Base-by-base conservation (phyloP, 495 filamentous ascomycete genomes). In the Tuber magnatum region DNA sequence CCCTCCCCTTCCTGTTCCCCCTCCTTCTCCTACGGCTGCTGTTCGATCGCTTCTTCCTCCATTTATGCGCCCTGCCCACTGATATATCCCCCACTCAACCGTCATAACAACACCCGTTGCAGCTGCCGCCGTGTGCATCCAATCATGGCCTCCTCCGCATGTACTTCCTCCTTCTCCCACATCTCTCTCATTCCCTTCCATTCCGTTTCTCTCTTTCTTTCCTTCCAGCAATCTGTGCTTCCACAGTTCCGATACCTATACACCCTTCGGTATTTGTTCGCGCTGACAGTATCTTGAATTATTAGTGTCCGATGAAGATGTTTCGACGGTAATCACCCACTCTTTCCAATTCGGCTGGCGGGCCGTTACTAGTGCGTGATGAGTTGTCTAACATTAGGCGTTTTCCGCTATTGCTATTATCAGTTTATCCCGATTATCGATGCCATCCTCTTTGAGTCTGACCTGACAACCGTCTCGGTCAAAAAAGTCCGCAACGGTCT, bases 401-500 rank as follows among this genome's bases (percentile, higher is more conserved):
- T 35, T 35, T 65, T 20, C 16, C 28, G 56, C 28, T 35, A 28
- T 35, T 35, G 1, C 56, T 18, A 28, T 20, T 18, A 65, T 20
- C 85, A 90, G 75, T 98, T 93, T 84, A 90, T 88, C 70, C 88
- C 88, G 78, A 92, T 97, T 85, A 97, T 99, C 83, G 95, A 99
- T 82, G 88, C 85, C n/a, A 97, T 99, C 78, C 87, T 99, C 38
- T 88, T 87, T 22, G 87, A 87, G 41, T 92, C 92, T 77, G 93
- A 99, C 80, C 88, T 99, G 68, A 88, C 91, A 74, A 97, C 93
- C 46, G 91, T 99, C 75, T 96, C 95, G 40, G 92, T 93, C 78
- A 98, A 98, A 85, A 89, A 91, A 83, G 93, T 98, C 80, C 92
- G 95, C 77, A 92, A 93, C 83, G 92, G 91, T 40, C 87, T 99